phyloP scores from a whole-genome alignment of 768 basidiomycete genomes.

The Coprinopsis sp. region DNA sequence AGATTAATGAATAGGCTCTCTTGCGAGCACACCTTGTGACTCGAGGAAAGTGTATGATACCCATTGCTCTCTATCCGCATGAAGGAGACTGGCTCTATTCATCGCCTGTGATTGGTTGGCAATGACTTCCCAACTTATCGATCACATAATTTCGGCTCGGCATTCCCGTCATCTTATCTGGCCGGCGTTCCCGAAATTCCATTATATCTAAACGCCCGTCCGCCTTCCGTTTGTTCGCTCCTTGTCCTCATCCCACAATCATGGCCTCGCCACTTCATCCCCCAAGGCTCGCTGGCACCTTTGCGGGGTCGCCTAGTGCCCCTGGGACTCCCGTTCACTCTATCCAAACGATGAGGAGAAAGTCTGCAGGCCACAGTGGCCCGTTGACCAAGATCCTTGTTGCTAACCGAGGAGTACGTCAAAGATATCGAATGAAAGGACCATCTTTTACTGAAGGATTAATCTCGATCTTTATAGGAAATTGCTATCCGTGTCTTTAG shows the following conservation, averaged over 20 bases:
- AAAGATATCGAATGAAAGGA: not conserved
- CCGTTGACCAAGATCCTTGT: conserved; percentile 90
- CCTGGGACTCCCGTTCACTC: conserved; percentile 86
- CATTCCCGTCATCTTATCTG: conserved; percentile 2
- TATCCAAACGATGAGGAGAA: conserved; percentile 87
- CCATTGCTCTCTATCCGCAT: no score
- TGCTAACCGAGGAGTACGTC: conserved; percentile 82
- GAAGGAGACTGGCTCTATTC: no score
- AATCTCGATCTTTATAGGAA: conserved; percentile 56
- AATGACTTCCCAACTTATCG: not conserved
- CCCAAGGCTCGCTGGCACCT: conserved; percentile 67
- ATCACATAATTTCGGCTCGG: not conserved
- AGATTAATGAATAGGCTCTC: no score
- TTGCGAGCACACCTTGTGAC: no score
- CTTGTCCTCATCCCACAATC: conserved; percentile 22
- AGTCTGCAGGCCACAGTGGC: conserved; percentile 85
- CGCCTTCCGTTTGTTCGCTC: not conserved
- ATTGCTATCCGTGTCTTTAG: conserved; percentile 99
- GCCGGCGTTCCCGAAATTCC: not conserved
- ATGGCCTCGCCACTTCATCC: conserved; percentile 59
- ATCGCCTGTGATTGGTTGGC: not conserved
- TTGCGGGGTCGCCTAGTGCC: conserved; percentile 68
- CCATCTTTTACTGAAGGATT: conserved; percentile 9
- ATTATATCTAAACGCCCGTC: not conserved
- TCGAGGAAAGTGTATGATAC: no score